These are phyloP conservation scores for Asterella californica DNA, from an alignment of 225 moss, liverwort and hornwort genomes.

Conservation along the genomic window DNA sequence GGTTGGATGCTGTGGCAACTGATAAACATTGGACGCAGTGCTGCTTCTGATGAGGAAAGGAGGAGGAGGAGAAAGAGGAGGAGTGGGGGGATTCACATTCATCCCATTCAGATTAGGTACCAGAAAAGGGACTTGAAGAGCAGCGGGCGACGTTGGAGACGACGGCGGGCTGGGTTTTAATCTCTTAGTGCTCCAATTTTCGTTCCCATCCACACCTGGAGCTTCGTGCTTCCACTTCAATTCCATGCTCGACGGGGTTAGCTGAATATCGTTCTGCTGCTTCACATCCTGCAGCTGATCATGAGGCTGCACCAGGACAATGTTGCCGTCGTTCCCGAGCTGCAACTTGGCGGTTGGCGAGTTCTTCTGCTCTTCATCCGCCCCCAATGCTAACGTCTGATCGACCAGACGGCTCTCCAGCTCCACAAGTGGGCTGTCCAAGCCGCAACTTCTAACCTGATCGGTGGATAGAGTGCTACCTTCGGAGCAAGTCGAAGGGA, in stretches of 20 bases:
- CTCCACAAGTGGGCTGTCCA: neutral
- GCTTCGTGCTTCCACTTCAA: constrained; percentile 3
- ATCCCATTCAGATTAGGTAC: neutral
- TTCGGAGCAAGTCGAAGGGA: constrained; percentile 3
- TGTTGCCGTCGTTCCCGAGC: neutral
- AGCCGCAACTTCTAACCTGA: neutral
- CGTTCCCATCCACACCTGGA: neutral
- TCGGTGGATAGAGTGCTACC: neutral
- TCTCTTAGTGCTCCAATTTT: constrained; percentile 17
- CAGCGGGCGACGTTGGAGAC: neutral
- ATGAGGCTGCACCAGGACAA: neutral
- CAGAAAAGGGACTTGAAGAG: neutral
- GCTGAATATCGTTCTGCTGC: neutral
- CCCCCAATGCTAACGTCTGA: neutral
- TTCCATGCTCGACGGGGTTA: neutral
- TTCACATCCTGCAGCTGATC: neutral
- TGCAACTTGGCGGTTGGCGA: neutral
- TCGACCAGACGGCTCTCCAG: neutral
- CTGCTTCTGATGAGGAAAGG: constrained; percentile 8
- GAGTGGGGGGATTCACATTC: constrained; percentile 1
- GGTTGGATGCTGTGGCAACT: neutral
- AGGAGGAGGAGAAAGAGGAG: neutral
- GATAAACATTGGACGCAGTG: constrained; percentile 3
- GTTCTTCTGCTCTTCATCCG: constrained; percentile 2
- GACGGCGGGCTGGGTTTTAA: neutral